Percentiles rank a stretch among this genome's conserved stretches.
These are phyloP conservation scores for Peronospora destructor DNA, from an alignment of 352 stramenopile species.

Conservation along the genomic window DNA sequence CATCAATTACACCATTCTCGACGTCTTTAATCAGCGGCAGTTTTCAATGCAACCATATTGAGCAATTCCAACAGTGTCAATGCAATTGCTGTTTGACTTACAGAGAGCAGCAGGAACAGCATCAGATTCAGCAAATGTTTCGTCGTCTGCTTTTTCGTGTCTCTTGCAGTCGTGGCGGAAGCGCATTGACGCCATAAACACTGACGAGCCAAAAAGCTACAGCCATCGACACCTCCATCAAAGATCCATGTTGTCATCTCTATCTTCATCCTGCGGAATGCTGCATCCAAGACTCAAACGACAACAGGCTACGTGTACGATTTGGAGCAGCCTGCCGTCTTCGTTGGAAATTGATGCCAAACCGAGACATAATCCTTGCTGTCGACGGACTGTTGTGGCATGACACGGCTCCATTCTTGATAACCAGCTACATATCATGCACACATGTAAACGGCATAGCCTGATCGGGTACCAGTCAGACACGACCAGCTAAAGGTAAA, in stretches of 20 bases:
- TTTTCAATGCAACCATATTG: constrained; percentile 11
- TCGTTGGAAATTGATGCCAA: constrained; percentile 25
- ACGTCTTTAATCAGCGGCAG: constrained; percentile 1
- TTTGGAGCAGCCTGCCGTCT: constrained; percentile 22
- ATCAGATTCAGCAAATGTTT: neutral
- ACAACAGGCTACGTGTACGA: constrained; percentile 20
- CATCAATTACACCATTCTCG: neutral
- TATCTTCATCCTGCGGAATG: neutral
- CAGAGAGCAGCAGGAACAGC: neutral
- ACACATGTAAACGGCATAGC: no score
- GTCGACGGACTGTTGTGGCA: no score
- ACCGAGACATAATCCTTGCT: constrained; percentile 6
- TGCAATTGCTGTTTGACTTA: constrained; percentile 17
- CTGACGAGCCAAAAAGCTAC: constrained; percentile 1
- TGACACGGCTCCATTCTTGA: no score
- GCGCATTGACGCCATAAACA: constrained; percentile 29
- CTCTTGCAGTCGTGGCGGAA: constrained; percentile 26
- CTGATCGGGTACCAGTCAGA: no score
- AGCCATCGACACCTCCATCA: constrained; percentile 7
- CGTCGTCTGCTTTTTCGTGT: constrained; percentile 12
- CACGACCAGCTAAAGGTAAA: no score
- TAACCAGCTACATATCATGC: no score
- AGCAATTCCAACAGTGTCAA: constrained; percentile 13
- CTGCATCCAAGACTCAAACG: constrained; percentile 26
- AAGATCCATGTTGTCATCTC: no score